A percentile compares a stretch with the other conserved stretches of the same genome.
Conservation (phyloP, 1,284 basidiomycete species). For the Quambalaria eucalypti region DNA sequence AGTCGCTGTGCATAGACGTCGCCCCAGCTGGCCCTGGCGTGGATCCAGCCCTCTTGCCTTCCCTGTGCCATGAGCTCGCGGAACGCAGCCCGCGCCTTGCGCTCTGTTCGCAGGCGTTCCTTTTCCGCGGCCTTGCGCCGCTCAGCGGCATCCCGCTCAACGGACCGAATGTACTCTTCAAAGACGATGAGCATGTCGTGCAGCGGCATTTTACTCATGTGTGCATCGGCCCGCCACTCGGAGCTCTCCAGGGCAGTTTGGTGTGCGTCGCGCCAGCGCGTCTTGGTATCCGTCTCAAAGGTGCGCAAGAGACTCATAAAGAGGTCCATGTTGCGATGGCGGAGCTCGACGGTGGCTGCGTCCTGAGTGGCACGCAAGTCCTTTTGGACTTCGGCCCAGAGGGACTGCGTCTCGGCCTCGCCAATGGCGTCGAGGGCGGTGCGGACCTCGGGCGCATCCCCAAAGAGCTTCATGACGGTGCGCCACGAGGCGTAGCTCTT, state of each 20-base stretch:
- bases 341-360: conserved; percentile 4
- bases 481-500: conserved; percentile 32
- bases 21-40: conserved; percentile 81
- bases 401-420: conserved; percentile 21
- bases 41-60: conserved; percentile 60
- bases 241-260: conserved; percentile 33
- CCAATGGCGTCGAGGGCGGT: conserved; percentile 8
- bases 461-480: conserved; percentile 22
- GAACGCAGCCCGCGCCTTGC: conserved; percentile 33
- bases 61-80: conserved; percentile 66
- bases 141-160: conserved; percentile 28
- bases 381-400: conserved; percentile 20
- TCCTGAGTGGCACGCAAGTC: conserved; percentile 8
- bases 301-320: conserved; percentile 36
- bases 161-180: conserved; percentile 30
- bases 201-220: conserved; percentile 24
- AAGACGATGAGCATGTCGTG: conserved; percentile 40
- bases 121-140: conserved; percentile 8
- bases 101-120: conserved; percentile 14
- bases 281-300: conserved; percentile 37
- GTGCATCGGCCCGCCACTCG: conserved; percentile 28
- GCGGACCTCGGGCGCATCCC: conserved; percentile 10
- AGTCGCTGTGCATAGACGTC: conserved; percentile 70
- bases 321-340: conserved; percentile 31
- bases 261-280: conserved; percentile 43